A percentile compares a stretch with the other conserved stretches of the same genome.
These are phyloP conservation scores for Blastobotrys peoriensis DNA, from an alignment of 805 yeast species.

Conservation along the genomic window DNA sequence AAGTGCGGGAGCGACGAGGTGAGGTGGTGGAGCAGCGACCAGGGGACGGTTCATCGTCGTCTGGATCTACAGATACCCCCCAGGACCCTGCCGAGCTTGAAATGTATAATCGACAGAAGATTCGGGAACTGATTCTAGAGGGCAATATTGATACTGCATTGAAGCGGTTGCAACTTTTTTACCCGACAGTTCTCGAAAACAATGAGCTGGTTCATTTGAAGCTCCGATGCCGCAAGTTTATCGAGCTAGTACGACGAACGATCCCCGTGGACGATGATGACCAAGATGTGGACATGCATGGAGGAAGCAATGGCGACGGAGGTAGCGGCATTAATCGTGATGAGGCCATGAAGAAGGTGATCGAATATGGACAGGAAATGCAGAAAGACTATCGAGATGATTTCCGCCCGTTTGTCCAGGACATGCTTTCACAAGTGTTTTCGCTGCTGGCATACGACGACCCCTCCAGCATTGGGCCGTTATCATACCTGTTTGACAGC, in stretches of 20 bases:
- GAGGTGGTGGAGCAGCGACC: conserved; percentile 19
- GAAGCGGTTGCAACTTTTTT: conserved; percentile 33
- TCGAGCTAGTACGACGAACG: conserved; percentile 32
- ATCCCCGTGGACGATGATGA: not conserved
- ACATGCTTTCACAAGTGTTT: conserved; percentile 41
- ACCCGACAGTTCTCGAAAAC: conserved; percentile 34
- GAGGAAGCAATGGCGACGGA: not conserved
- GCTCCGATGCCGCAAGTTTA: conserved; percentile 40
- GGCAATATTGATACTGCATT: conserved; percentile 43
- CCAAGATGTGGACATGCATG: not conserved
- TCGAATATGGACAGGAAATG: conserved; percentile 37
- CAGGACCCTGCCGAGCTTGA: conserved; percentile 33
- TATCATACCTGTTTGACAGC: conserved; percentile 32
- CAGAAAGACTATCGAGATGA: conserved; percentile 28
- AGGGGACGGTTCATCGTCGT: conserved; percentile 7
- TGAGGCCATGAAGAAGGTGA: conserved; percentile 30
- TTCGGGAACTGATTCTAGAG: conserved; percentile 38
- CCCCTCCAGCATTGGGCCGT: conserved; percentile 33
- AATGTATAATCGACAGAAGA: conserved; percentile 39
- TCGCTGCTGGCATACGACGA: conserved; percentile 48
- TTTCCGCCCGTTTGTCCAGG: conserved; percentile 30
- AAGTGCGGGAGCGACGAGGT: no score
- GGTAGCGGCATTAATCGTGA: conserved; percentile 1
- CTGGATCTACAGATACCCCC: conserved; percentile 27
- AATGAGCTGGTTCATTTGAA: conserved; percentile 35